These are phyloP conservation scores for Paspalum notatum DNA, from an alignment of 176 grass and related monocot species.

Conservation along the genomic window DNA sequence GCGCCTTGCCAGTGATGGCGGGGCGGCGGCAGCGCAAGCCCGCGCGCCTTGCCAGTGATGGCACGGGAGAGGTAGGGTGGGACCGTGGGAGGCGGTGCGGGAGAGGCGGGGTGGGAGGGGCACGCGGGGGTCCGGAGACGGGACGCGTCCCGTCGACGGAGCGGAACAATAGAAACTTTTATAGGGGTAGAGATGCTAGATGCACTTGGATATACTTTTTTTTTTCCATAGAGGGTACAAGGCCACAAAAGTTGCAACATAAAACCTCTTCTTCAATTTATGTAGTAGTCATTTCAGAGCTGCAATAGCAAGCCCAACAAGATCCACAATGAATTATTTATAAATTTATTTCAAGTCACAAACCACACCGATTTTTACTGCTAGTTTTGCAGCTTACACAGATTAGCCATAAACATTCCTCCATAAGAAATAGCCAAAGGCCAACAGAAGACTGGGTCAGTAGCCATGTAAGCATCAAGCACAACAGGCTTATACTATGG, in stretches of 20 bases:
- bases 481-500: neutral
- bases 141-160: too few species aligned
- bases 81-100: too few species aligned
- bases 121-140: too few species aligned
- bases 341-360: constrained; percentile 8
- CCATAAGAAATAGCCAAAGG: constrained; percentile 22
- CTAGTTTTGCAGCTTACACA: constrained; percentile 34
- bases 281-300: neutral
- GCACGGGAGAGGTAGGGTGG: too few species aligned
- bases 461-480: constrained; percentile 11
- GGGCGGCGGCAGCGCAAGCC: too few species aligned
- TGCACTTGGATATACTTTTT: neutral
- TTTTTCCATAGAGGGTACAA: neutral
- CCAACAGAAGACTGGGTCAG: constrained; percentile 6
- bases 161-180: too few species aligned
- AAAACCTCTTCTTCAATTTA: constrained; percentile 8
- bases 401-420: constrained; percentile 11
- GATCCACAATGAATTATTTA: constrained; percentile 5
- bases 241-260: neutral
- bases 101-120: too few species aligned
- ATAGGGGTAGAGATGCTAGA: too few species aligned
- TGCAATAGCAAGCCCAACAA: constrained; percentile 16
- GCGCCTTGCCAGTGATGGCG: too few species aligned
- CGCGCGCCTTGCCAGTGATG: too few species aligned
- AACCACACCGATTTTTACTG: neutral